Percentiles rank a stretch among this genome's conserved stretches.
Evolutionary conservation across 441 rosid genomes (phyloP).

Genomic region (Erysimum pusillum): DNA sequence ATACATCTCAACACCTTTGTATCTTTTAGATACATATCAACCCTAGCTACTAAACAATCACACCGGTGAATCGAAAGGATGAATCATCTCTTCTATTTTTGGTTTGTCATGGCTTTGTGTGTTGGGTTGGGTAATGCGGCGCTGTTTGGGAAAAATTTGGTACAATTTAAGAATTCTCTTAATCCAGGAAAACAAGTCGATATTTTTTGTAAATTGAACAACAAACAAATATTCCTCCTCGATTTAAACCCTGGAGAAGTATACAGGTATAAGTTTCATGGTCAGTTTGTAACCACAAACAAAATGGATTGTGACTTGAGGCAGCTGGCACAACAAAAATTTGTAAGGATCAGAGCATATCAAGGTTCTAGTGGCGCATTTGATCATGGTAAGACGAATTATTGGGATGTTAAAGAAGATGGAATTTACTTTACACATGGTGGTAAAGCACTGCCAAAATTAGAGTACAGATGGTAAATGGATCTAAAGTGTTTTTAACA

Average conservation of each 20-base stretch:
- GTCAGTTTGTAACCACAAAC: neutral
- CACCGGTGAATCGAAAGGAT: neutral
- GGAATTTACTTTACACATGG: slow-evolving; percentile 28
- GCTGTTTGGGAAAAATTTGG: neutral
- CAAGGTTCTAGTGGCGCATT: neutral
- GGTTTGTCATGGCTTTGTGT: slow-evolving; percentile 17
- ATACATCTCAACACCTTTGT: neutral
- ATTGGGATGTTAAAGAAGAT: slow-evolving; percentile 24
- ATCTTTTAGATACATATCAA: neutral
- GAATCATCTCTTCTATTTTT: neutral
- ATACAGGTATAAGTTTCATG: neutral
- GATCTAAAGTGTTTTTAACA: neutral
- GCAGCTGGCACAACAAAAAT: neutral
- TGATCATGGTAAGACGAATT: slow-evolving; percentile 15
- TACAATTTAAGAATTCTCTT: neutral
- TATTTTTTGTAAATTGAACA: neutral
- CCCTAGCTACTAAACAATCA: slow-evolving; percentile 1
- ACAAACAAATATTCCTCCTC: neutral
- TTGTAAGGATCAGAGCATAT: neutral
- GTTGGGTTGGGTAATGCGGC: neutral
- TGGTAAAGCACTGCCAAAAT: neutral
- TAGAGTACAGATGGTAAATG: slow-evolving; percentile 11
- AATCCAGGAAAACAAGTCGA: neutral
- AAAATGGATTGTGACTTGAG: neutral
- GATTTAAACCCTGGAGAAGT: neutral